These are phyloP conservation scores for Gryganskiella cystojenkinii DNA, from an alignment of 192 early-diverging fungal genomes.

Conservation along the genomic window DNA sequence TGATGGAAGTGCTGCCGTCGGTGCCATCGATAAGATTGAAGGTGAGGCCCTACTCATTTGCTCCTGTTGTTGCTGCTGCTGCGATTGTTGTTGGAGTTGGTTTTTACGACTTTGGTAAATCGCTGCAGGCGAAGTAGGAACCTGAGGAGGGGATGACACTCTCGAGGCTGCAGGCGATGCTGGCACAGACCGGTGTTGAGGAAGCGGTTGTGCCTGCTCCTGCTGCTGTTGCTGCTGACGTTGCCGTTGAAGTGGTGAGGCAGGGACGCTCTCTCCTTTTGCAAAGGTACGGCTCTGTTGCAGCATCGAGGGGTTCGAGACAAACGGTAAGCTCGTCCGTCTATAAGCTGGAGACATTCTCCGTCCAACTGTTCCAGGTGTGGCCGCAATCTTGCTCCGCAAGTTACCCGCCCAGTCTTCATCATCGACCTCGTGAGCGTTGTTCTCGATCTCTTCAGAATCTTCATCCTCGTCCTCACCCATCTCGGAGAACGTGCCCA, in stretches of 20 bases:
- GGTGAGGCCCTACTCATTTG: neutral
- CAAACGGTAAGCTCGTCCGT: neutral
- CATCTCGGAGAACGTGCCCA: neutral
- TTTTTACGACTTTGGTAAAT: neutral
- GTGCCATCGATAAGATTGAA: neutral
- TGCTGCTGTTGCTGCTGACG: neutral
- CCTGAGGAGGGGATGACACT: too few species aligned
- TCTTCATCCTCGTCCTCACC: constrained; percentile 10
- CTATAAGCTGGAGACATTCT: neutral
- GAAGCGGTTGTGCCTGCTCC: neutral
- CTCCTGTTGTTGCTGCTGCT: neutral
- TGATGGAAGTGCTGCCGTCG: neutral
- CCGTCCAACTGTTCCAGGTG: neutral
- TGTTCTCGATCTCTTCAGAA: neutral
- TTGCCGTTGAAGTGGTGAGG: too few species aligned
- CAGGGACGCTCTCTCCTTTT: neutral
- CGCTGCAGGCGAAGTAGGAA: neutral
- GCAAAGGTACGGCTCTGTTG: neutral
- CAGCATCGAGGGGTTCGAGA: neutral
- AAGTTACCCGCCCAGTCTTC: constrained; percentile 49
- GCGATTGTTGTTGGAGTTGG: neutral
- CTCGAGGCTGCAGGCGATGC: too few species aligned
- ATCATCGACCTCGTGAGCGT: constrained; percentile 25
- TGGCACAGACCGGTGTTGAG: too few species aligned
- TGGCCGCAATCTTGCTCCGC: constrained; percentile 10